A percentile compares a stretch with the other conserved stretches of the same genome.
Evolutionary conservation across 306 rosid genomes (phyloP).

Genomic region (Rosa persica): DNA sequence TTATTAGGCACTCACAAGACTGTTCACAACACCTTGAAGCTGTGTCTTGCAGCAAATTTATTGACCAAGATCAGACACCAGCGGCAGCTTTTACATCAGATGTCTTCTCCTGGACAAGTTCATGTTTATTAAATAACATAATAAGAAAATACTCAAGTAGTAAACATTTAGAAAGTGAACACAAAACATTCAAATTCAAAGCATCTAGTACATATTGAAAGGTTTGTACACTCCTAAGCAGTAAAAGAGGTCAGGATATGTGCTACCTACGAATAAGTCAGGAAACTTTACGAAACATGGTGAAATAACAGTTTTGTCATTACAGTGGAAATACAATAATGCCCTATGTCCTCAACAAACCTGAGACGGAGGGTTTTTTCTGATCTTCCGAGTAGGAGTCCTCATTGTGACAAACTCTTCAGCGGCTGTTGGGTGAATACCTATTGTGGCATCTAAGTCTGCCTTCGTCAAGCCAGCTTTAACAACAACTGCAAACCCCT

Average conservation of each 20-base stretch:
- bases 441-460: conserved; percentile 87
- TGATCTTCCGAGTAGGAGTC: conserved; percentile 71
- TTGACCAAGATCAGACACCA: conserved; percentile 29
- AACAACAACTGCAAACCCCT: conserved; percentile 96
- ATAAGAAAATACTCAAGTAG: conserved; percentile 13
- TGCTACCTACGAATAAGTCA: neutral
- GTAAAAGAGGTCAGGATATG: neutral
- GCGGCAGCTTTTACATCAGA: conserved; percentile 67
- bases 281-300: neutral
- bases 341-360: conserved; percentile 36
- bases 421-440: conserved; percentile 92
- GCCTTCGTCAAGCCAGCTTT: conserved; percentile 94
- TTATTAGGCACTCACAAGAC: neutral
- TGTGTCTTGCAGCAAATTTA: neutral
- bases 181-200: neutral
- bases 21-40: conserved; percentile 18
- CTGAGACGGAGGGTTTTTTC: conserved; percentile 55
- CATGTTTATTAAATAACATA: conserved; percentile 18
- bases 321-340: conserved; percentile 10
- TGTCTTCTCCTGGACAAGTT: conserved; percentile 55
- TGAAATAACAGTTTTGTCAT: neutral
- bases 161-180: neutral
- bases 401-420: conserved; percentile 97
- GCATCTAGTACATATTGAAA: neutral
- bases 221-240: neutral